Evolutionary conservation across 768 basidiomycete genomes (phyloP), one percentile per base, ranked within the genome.

Genomic region (Naematelia encephala): DNA sequence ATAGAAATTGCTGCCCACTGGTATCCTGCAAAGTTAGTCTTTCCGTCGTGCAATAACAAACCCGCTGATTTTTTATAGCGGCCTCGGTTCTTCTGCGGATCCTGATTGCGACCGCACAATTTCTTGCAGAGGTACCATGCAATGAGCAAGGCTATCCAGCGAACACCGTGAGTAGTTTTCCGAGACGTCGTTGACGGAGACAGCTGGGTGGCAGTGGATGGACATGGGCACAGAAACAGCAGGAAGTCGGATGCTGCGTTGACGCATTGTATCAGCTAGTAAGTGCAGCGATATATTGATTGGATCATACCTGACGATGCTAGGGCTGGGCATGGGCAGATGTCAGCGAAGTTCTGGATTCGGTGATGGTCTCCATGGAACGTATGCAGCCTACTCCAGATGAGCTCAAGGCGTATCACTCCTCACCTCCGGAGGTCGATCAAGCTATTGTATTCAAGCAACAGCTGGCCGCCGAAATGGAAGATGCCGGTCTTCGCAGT

Each of bases 231-330:
- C 43, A 56, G 16, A 70, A 70, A 49, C 60, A 65, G 50, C 26
- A 51, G 16, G 58, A 63, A 26, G 53, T 70, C 2, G 48, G 56
- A 26, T 11, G 21, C 3, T 67, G 65, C 53, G 21, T 67, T 5
- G 66, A 70, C 8, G 66, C 60, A 2, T 27, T 70, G 16, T 63
- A 70, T 56, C 68, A 70, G 48, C 25, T 67, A 23, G 68, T 69
- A 22, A 66, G 68, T 63, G 22, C 2, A 29, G n/a, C n/a, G 3
- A 45, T 42, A 5, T 13, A 23, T 21, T 23, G 12, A 26, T 27
- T 51, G 10, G 3, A 4, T 0, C 27, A 19, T 4, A 2, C 21
- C 14, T 43, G 47, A 50, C n/a, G n/a, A 23, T 19, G 28, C 43
- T 28, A n/a, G 21, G n/a, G 47, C 57, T 23, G 27, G 62, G 67